Base-by-base conservation (phyloP, 768 basidiomycete species). In the Floccularia luteovirens region DNA sequence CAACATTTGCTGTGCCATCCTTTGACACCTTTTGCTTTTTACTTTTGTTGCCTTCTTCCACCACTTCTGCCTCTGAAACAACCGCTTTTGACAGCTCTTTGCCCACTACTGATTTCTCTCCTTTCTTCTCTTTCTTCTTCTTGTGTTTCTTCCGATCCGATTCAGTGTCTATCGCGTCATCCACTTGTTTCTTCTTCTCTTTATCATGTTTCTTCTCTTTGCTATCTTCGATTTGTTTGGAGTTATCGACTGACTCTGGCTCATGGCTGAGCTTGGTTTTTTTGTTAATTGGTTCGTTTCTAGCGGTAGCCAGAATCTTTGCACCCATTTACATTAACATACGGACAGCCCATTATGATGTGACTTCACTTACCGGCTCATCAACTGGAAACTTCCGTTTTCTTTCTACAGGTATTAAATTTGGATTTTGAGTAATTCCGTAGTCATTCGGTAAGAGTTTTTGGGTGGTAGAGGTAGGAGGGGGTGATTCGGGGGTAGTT, bases 381-480 rank as follows among this genome's bases (percentile, higher is more conserved):
- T 59, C 63, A 8, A 60, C 61, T 2, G 42, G 42, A 28, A 56
- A 53, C 42, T 64, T 64, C 34, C 61, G 52, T 41, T 64, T 63
- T 44, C 67, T 64, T 35, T 65, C 58, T 24, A 38, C 17, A 23
- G 14, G 17, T 8, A 12, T 38, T 21, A 12, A 17, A 13, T 17
- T 13, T 8, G 36, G 36, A 21, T 34, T 10, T 17, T 11, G 33
- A 8, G 33, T 8, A 19, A 11, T 34, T 11, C 17, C 19, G 10
- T 8, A 34, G 8, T 17, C 36, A 43, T 44, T 43, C 7, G 36
- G 43, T 20, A 31, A 40, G 4, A 51, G 39, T 4, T n/a, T n/a
- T n/a, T n/a, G n/a, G n/a, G n/a, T n/a, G n/a, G n/a, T n/a, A n/a
- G n/a, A n/a, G n/a, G n/a, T n/a, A n/a, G 45, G 33, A 4, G 59